A percentile compares a stretch with the other conserved stretches of the same genome.
These are phyloP conservation scores for Leishmania amazonensis DNA, from an alignment of 208 protist genomes.

Conservation along the genomic window DNA sequence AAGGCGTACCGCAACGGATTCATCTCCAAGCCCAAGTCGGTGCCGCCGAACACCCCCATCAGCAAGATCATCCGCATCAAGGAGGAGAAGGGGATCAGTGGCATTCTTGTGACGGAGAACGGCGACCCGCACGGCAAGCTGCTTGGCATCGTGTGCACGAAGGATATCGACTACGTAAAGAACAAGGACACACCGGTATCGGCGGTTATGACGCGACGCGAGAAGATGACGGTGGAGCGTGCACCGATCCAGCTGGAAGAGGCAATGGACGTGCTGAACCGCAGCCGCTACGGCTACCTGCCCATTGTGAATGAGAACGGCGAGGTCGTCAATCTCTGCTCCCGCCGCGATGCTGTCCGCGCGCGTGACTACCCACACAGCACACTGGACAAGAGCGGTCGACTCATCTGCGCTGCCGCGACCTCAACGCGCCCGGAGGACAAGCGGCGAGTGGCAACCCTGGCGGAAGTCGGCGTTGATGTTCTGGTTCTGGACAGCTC, in stretches of 20 bases:
- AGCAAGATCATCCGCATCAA: slow-evolving; percentile 93
- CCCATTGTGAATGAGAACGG: slow-evolving; percentile 95
- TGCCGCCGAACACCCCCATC: slow-evolving; percentile 86
- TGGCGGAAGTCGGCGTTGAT: slow-evolving; percentile 92
- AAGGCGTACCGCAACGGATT: slow-evolving; percentile 98
- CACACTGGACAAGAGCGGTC: slow-evolving; percentile 80
- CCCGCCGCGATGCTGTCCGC: slow-evolving; percentile 82
- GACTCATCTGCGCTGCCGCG: slow-evolving; percentile 90
- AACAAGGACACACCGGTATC: slow-evolving; percentile 73
- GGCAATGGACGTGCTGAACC: slow-evolving; percentile 95
- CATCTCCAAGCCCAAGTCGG: slow-evolving; percentile 95
- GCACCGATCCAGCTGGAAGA: slow-evolving; percentile 92
- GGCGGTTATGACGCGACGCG: slow-evolving; percentile 88
- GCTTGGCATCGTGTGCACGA: slow-evolving; percentile 96
- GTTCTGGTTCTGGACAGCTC: slow-evolving; percentile 96
- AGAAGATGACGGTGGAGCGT: slow-evolving; percentile 82
- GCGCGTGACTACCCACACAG: slow-evolving; percentile 84
- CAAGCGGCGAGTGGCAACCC: slow-evolving; percentile 74
- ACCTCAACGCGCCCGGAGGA: slow-evolving; percentile 93
- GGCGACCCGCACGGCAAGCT: slow-evolving; percentile 94
- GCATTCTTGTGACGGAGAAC: slow-evolving; percentile 96
- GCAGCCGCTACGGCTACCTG: slow-evolving; percentile 95
- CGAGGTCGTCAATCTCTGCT: slow-evolving; percentile 93
- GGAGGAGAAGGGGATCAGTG: slow-evolving; percentile 93
- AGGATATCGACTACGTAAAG: slow-evolving; percentile 98